These are phyloP conservation scores for Fusarium liriodendri DNA, from an alignment of 2,329 filamentous ascomycete genomes.

Conservation along the genomic window DNA sequence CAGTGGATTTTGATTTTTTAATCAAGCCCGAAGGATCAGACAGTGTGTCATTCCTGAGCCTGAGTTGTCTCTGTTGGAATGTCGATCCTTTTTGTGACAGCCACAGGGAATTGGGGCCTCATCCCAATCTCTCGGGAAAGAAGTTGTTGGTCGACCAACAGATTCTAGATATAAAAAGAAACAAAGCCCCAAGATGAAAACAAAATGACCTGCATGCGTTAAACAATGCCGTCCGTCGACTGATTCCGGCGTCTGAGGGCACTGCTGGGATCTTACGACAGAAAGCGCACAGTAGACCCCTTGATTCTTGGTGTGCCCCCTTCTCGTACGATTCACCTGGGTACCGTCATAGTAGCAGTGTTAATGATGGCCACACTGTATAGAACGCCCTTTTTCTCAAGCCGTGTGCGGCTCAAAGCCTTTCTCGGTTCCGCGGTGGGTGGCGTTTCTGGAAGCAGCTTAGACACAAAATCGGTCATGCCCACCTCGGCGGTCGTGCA, in stretches of 20 bases:
- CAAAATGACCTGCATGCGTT: not conserved
- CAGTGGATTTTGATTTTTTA: not conserved
- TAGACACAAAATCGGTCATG: not conserved
- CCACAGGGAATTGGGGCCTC: not conserved
- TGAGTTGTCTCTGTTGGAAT: not conserved
- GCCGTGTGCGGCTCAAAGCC: not conserved
- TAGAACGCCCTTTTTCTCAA: not conserved
- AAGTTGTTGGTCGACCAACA: not conserved
- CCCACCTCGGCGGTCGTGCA: not conserved
- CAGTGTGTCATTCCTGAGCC: not conserved
- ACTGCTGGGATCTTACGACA: not conserved
- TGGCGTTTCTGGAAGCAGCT: constrained; percentile 2
- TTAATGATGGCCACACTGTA: not conserved
- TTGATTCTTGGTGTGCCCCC: not conserved
- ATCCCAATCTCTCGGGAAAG: not conserved
- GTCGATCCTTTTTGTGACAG: not conserved
- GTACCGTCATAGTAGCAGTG: constrained; percentile 11
- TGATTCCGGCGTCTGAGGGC: not conserved
- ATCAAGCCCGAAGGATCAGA: not conserved
- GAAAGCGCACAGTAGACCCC: not conserved
- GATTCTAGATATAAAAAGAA: not conserved
- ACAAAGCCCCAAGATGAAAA: not conserved
- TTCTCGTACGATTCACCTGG: not conserved
- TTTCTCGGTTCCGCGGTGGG: not conserved
- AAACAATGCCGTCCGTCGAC: not conserved